Conservation (phyloP, 2,329 filamentous ascomycete species). For the Rasamsonia emersonii region DNA sequence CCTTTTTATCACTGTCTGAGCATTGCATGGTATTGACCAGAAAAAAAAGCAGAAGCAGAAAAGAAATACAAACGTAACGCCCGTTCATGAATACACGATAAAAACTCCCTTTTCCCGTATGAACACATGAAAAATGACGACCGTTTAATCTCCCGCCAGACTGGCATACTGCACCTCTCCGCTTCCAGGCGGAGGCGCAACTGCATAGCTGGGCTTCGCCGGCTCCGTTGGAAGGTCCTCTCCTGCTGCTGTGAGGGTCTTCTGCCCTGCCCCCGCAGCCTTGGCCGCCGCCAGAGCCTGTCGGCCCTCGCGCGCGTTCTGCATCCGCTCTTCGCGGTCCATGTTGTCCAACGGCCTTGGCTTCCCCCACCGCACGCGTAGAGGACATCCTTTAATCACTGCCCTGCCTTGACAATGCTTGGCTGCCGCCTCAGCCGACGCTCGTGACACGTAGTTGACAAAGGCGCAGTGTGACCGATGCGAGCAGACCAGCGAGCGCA, state of each 20-base stretch:
- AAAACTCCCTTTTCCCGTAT: constrained; percentile 1
- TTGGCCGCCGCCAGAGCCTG: constrained; percentile 45
- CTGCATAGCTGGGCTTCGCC: constrained; percentile 33
- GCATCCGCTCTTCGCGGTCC: constrained; percentile 73
- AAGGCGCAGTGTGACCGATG: constrained; percentile 97
- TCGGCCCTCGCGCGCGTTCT: constrained; percentile 72
- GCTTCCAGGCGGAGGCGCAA: constrained; percentile 71
- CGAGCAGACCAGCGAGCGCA: constrained; percentile 88
- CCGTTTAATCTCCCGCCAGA: constrained; percentile 63
- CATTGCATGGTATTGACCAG: no score
- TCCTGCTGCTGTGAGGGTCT: constrained; percentile 29
- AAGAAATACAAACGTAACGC: constrained; percentile 9
- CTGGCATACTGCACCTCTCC: constrained; percentile 78
- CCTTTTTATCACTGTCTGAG: no score
- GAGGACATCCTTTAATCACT: constrained; percentile 80
- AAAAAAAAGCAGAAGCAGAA: no score
- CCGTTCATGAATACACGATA: constrained; percentile 6
- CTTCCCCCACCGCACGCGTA: constrained; percentile 85
- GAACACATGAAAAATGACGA: not conserved
- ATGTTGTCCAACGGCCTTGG: constrained; percentile 87
- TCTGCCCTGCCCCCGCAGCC: constrained; percentile 27
- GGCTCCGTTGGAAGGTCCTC: constrained; percentile 32
- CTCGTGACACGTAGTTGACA: constrained; percentile 81
- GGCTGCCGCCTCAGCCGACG: constrained; percentile 78
- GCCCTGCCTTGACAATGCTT: constrained; percentile 77